Evolutionary conservation across 345 rosid species (phyloP).

Genomic region (Gossypium herbaceum): DNA sequence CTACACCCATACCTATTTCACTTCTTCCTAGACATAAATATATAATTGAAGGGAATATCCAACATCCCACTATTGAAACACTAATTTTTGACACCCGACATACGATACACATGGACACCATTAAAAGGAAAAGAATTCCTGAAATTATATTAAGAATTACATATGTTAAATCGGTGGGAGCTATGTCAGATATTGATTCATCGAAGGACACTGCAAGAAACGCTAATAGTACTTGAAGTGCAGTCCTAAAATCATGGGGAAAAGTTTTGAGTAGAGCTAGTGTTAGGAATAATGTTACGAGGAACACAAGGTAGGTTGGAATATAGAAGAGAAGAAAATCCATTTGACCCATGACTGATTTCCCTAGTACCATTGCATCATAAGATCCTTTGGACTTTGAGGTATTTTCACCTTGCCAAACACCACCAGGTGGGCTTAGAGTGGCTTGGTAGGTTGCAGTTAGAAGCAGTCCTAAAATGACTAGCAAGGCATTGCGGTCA

Average conservation of each 20-base stretch:
- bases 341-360: background rate
- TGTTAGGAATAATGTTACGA: background rate
- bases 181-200: too few species aligned
- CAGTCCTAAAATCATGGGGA: background rate
- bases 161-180: too few species aligned
- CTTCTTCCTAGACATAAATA: too few species aligned
- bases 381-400: background rate
- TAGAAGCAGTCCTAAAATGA: constrained; percentile 1
- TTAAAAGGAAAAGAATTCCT: too few species aligned
- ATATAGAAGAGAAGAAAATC: background rate
- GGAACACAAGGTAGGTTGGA: background rate
- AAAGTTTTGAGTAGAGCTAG: background rate
- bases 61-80: too few species aligned
- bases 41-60: too few species aligned
- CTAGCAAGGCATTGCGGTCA: constrained; percentile 1
- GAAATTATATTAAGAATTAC: too few species aligned
- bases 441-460: constrained; percentile 1
- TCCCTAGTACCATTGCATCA: background rate
- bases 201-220: too few species aligned
- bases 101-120: too few species aligned
- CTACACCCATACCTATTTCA: too few species aligned
- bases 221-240: background rate
- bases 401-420: background rate
- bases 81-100: too few species aligned
- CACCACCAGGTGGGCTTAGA: constrained; percentile 6